Conservation (phyloP, 1,284 basidiomycete genomes). For the Tranzscheliella williamsii region DNA sequence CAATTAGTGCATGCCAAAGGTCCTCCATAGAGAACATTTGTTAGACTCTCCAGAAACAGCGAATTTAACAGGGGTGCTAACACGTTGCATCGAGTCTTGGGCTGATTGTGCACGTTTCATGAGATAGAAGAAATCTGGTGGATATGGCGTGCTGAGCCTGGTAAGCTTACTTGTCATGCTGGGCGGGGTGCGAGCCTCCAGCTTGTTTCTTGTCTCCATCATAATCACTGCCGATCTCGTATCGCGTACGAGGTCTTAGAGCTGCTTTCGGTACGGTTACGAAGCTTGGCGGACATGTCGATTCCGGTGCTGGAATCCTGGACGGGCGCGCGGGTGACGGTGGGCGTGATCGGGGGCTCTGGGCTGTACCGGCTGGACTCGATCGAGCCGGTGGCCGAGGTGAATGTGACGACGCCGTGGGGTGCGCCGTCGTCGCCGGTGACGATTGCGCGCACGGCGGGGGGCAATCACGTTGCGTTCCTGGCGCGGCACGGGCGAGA, state of each 20-base stretch:
- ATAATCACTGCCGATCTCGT: not conserved
- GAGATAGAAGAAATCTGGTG: too few relatives aligned
- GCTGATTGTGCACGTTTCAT: too few relatives aligned
- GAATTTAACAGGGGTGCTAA: too few relatives aligned
- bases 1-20: not conserved
- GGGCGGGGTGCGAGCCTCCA: too few relatives aligned
- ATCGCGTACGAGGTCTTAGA: not conserved
- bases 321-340: conserved; percentile 38
- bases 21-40: too few relatives aligned
- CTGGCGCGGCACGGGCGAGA: conserved; percentile 82
- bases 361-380: conserved; percentile 59
- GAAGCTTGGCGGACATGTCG: not conserved
- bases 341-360: conserved; percentile 58
- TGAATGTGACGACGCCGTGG: conserved; percentile 73
- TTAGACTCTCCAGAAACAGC: too few relatives aligned
- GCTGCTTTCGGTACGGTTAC: too few relatives aligned
- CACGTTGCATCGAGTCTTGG: too few relatives aligned
- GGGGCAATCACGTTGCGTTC: conserved; percentile 80
- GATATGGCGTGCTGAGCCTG: too few relatives aligned
- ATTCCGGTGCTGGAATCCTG: conserved; percentile 17
- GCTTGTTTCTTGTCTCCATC: too few relatives aligned
- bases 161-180: too few relatives aligned
- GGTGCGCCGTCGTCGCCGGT: conserved; percentile 89
- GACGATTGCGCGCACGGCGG: conserved; percentile 78
- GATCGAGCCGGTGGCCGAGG: conserved; percentile 49